A percentile compares a stretch with the other conserved stretches of the same genome.
Conservation (phyloP, 192 early-diverging fungal genomes). For the Coemansia sp. region DNA sequence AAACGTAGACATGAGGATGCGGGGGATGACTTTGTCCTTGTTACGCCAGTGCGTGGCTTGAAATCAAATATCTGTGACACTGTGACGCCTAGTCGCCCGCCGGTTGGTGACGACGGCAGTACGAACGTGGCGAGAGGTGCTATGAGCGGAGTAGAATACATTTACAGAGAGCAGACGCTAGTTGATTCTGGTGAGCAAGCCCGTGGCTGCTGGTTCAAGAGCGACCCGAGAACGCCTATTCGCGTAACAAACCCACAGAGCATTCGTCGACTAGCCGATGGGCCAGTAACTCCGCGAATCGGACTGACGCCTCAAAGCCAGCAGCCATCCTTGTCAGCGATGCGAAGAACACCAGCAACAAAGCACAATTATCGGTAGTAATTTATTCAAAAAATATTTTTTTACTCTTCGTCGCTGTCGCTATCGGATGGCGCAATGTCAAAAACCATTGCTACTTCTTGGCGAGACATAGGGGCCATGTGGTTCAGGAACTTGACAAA, state of each 20-base stretch:
- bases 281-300: conserved; percentile 25
- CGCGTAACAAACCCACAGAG: background rate
- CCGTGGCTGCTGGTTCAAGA: conserved; percentile 13
- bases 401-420: background rate
- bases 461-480: conserved; percentile 31
- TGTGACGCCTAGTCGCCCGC: background rate
- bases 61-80: background rate
- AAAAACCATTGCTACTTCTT: conserved; percentile 51
- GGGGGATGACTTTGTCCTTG: background rate
- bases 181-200: conserved; percentile 25
- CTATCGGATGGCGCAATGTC: conserved; percentile 11
- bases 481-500: conserved; percentile 62
- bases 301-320: background rate
- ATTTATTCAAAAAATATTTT: background rate
- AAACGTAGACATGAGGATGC: conserved; percentile 8
- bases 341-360: background rate
- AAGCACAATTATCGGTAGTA: background rate
- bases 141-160: background rate
- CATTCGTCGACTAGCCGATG: background rate
- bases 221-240: background rate
- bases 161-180: conserved; percentile 1
- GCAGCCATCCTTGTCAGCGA: background rate
- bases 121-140: background rate
- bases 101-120: background rate
- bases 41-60: background rate